A percentile compares a stretch with the other conserved stretches of the same genome.
These are phyloP conservation scores for Croton laevigatus DNA, from an alignment of 441 rosid species.

Conservation along the genomic window DNA sequence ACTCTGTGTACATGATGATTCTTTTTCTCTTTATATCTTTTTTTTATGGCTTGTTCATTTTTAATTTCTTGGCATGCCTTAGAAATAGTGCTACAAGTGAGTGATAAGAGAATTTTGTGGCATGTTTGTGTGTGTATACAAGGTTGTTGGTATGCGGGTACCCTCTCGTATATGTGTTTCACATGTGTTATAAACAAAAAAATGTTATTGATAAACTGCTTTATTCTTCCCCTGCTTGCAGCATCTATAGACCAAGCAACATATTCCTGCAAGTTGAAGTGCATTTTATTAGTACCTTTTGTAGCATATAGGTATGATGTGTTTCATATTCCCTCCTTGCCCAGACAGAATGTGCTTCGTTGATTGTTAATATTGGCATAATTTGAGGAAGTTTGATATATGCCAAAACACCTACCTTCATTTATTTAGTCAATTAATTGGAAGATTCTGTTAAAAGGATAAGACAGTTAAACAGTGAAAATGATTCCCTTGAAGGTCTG, in stretches of 20 bases:
- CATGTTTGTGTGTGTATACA: neutral
- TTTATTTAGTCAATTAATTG: neutral
- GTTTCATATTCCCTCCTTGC: neutral
- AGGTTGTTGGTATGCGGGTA: neutral
- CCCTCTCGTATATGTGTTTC: conserved; percentile 2
- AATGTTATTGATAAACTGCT: neutral
- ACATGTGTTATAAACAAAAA: neutral
- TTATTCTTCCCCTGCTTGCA: neutral
- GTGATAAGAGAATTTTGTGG: neutral
- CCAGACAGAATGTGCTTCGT: neutral
- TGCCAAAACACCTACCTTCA: neutral
- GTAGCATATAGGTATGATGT: neutral
- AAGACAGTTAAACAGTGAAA: neutral
- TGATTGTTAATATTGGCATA: neutral
- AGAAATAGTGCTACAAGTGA: neutral
- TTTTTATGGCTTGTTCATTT: neutral
- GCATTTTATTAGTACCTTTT: conserved; percentile 1
- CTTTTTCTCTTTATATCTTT: neutral
- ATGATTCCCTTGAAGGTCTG: neutral
- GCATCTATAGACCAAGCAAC: conserved; percentile 9
- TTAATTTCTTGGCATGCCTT: conserved; percentile 2
- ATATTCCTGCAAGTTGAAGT: conserved; percentile 4
- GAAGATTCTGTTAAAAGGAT: neutral
- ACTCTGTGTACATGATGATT: neutral
- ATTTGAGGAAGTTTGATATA: neutral